phyloP scores from a whole-genome alignment of 352 stramenopile genomes.

The Sclerospora graminicola region DNA sequence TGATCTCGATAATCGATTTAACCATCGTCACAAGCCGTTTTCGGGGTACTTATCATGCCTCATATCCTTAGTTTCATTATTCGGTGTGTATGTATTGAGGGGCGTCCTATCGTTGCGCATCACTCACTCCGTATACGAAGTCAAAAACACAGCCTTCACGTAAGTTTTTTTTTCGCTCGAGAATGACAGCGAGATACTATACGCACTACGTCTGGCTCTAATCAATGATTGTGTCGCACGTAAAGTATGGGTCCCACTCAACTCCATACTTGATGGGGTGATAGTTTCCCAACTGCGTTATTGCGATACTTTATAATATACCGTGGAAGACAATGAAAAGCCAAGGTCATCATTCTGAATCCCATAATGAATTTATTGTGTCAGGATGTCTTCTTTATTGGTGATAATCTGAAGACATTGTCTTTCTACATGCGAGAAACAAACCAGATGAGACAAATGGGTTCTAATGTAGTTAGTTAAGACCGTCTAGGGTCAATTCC shows the following conservation, averaged over 20 bases:
- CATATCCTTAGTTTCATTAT: conserved; percentile 70
- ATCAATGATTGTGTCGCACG: conserved; percentile 34
- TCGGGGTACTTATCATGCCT: conserved; percentile 32
- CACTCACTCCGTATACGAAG: conserved; percentile 32
- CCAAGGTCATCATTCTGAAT: too few species aligned
- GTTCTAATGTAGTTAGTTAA: too few species aligned
- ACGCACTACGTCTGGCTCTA: conserved; percentile 35
- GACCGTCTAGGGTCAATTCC: too few species aligned
- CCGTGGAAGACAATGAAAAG: too few species aligned
- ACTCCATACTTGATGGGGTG: conserved; percentile 24
- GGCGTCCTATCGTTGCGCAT: conserved; percentile 64
- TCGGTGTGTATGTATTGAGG: conserved; percentile 68
- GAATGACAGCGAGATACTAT: not conserved
- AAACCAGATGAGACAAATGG: too few species aligned
- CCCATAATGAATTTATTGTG: too few species aligned
- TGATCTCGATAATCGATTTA: conserved; percentile 28
- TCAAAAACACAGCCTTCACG: not conserved
- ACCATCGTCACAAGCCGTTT: too few species aligned
- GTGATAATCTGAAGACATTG: too few species aligned
- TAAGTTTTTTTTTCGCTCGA: not conserved
- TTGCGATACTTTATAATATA: too few species aligned
- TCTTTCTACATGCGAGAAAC: too few species aligned
- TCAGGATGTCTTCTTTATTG: too few species aligned
- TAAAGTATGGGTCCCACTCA: conserved; percentile 58
- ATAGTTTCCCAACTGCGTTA: conserved; percentile 20